Base-by-base conservation (phyloP, 768 basidiomycete genomes). In the Neoboletus subvelutipes region DNA sequence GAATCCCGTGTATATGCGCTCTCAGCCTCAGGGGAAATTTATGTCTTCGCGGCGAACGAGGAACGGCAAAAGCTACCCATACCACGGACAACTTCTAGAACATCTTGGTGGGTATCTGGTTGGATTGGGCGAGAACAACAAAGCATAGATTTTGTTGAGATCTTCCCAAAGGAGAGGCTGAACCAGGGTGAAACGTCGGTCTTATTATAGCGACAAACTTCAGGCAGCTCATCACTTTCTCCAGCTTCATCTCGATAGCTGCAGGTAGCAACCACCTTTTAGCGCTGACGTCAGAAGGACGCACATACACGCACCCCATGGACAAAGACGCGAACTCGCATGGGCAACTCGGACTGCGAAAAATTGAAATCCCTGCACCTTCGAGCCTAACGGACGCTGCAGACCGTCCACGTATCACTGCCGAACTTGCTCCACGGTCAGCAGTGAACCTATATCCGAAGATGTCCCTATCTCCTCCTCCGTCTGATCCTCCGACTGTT, bases 321-420 rank as follows among this genome's bases (percentile, higher is more conserved):
- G 83, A 82, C 60, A 83, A 83, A 60, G 70, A 80, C 10, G 94
- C 89, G 29, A 98, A 98, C 72, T 74, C 80, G 1, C 83, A 85
- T 67, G 90, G 91, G 1, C 94, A 97, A 68, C 83, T 98, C 9
- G 94, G 94, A 8, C 79, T 90, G 62, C 83, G 85, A 29, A 83
- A 83, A 58, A 79, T 87, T 48, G 74, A 83, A 49, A 77, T 89
- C 2, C 70, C 71, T 34, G 64, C 75, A 36, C 66, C 66, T 51
- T 59, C 57, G 50, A 66, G 52, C 46, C 59, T 45, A 58, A 47
- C 68, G 52, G 58, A 43, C 29, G 24, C 50, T 41, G 7, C 51
- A 41, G 50, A 65, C 52, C 47, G 56, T 51, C 53, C 77, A 5
- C 77, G 76, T 51, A 62, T 83, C 17, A 64, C 76, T 17, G 75